Evolutionary conservation across 495 filamentous ascomycete species (phyloP), one percentile per base, ranked within the genome.

Genomic region (Penicillium fimorum): DNA sequence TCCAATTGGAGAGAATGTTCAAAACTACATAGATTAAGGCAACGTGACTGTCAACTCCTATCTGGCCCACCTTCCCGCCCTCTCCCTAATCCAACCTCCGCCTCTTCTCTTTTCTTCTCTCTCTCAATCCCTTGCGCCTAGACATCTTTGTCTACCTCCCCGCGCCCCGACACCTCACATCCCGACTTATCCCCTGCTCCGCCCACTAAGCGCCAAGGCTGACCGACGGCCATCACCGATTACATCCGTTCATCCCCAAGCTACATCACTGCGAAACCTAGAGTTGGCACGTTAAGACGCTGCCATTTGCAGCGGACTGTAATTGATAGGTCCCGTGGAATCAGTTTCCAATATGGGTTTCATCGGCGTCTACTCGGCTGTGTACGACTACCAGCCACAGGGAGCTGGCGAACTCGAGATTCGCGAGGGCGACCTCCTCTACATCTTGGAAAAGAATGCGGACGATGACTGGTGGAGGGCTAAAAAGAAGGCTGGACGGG

Each of bases 381-480:
- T 96, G 66, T 97, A 95, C 81, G 91, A 96, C 78, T 99, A 97
- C 77, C 79, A 81, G 55, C 92, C 94, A 55, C 92, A 96, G 73
- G 86, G 82, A 60, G 88, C 91, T 57, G 86, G 88, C 48, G 95
- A 99, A 83, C 79, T 99, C 55, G 79, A 86, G 59, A 88, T 99
- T 58, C 75, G 78, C 53, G 93, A 97, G 66, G 94, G 92, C 54
- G 95, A 99, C 69, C 62, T 97, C 46, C 82, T 99, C 40, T 97
- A 93, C 70, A 79, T 99, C 32, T 78, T 97, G 47, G 91, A 97
- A 62, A 96, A 96, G 78, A 91, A 84, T 68, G 69, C 74, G 27
- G 92, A 96, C 6, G 93, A 97, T 76, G 90, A 90, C 67, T 97
- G 93, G 93, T 97, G 93, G 93, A 96, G 89, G 70, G 92, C 89